Evolutionary conservation across 1,284 basidiomycete species (phyloP).

Genomic region (Pseudozyma tsukubaensis): DNA sequence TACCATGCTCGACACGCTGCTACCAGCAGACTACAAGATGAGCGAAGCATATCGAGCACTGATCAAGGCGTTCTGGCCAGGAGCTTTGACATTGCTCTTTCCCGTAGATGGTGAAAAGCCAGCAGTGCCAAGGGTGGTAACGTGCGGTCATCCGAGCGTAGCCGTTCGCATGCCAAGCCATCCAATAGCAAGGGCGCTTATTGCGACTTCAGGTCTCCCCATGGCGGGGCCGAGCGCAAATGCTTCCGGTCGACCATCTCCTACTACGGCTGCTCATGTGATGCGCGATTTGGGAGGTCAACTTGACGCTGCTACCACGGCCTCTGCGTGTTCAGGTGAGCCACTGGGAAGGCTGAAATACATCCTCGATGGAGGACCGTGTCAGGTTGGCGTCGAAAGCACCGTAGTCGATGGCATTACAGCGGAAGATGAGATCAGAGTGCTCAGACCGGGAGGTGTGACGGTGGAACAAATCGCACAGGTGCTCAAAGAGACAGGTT

Average conservation of each 20-base stretch:
- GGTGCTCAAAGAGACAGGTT: conserved; percentile 28
- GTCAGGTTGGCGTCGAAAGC: conserved; percentile 90
- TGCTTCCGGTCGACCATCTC: conserved; percentile 90
- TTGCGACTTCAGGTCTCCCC: conserved; percentile 79
- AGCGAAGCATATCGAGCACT: conserved; percentile 43
- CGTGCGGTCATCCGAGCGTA: conserved; percentile 83
- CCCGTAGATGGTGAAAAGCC: conserved; percentile 71
- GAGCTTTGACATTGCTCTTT: conserved; percentile 90
- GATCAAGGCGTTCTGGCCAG: conserved; percentile 92
- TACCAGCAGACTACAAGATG: conserved; percentile 45
- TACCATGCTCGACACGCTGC: conserved; percentile 78
- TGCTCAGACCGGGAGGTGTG: conserved; percentile 91
- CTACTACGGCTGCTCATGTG: conserved; percentile 91
- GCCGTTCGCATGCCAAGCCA: conserved; percentile 95
- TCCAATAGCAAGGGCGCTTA: conserved; percentile 89
- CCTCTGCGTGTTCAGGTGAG: neutral
- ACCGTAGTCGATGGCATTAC: conserved; percentile 87
- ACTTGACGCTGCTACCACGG: conserved; percentile 71
- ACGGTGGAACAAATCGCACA: conserved; percentile 79
- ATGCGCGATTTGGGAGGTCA: conserved; percentile 76
- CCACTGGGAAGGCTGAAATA: conserved; percentile 72
- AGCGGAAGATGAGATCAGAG: conserved; percentile 75
- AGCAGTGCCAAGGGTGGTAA: conserved; percentile 69
- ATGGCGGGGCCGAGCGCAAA: conserved; percentile 97
- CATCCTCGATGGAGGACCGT: conserved; percentile 92